Percentiles rank a stretch among this genome's conserved stretches.
Conservation (phyloP, 257 asterid species). For the Misopates orontium region DNA sequence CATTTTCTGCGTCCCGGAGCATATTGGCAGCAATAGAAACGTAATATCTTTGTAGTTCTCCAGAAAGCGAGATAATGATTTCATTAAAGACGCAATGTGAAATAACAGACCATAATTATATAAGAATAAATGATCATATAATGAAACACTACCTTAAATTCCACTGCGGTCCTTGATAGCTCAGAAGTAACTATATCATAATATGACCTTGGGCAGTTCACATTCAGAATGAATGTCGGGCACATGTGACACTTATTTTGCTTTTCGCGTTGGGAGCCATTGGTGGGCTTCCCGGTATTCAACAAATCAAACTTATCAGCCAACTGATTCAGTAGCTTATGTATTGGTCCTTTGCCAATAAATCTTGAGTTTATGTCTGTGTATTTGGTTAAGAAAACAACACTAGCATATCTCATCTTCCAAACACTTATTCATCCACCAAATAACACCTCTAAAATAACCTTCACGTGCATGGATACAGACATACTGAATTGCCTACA, state of each 20-base stretch:
- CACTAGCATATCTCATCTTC: constrained; percentile 26
- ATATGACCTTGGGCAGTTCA: constrained; percentile 74
- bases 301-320: constrained; percentile 55
- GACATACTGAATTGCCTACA: constrained; percentile 88
- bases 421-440: constrained; percentile 30
- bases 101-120: constrained; percentile 12
- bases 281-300: constrained; percentile 38
- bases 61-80: constrained; percentile 18
- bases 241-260: constrained; percentile 50
- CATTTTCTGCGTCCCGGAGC: not conserved
- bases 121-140: constrained; percentile 16
- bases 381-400: constrained; percentile 49
- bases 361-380: constrained; percentile 94
- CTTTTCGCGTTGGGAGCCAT: constrained; percentile 40
- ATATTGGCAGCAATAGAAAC: constrained; percentile 14
- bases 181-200: constrained; percentile 69
- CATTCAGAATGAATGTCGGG: constrained; percentile 70
- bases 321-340: constrained; percentile 76
- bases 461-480: constrained; percentile 62
- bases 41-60: constrained; percentile 9
- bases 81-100: constrained; percentile 10
- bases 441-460: constrained; percentile 27
- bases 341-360: constrained; percentile 83
- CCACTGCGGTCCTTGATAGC: constrained; percentile 67
- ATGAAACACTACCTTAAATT: constrained; percentile 63